These are phyloP conservation scores for Rhododendron ovatum DNA, from an alignment of 148 eudicot species.

Conservation along the genomic window DNA sequence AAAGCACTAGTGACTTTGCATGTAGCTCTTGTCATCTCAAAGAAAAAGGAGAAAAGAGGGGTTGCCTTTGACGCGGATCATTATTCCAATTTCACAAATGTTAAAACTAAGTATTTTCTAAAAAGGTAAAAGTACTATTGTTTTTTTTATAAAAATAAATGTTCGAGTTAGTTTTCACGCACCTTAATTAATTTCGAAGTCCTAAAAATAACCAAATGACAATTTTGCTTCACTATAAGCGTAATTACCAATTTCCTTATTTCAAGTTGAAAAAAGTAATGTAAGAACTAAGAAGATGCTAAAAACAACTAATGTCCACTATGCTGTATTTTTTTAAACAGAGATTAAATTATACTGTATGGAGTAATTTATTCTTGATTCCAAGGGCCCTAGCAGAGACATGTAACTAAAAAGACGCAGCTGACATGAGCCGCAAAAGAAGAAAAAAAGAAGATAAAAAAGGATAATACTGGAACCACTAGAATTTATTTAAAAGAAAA, in stretches of 20 bases:
- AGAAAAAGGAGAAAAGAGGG: neutral
- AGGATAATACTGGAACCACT: neutral
- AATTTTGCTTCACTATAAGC: neutral
- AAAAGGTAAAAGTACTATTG: too few species aligned
- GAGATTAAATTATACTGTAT: too few species aligned
- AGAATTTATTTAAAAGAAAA: neutral
- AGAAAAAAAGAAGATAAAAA: neutral
- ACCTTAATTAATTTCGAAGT: too few species aligned
- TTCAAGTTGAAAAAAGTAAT: too few species aligned
- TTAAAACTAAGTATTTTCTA: too few species aligned
- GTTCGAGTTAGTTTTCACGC: accelerated
- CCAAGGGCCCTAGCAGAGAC: too few species aligned
- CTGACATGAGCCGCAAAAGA: neutral
- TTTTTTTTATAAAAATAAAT: too few species aligned
- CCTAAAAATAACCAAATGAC: neutral
- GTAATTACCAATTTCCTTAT: too few species aligned
- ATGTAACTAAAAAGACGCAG: neutral
- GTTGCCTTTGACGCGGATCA: neutral
- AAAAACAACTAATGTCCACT: too few species aligned
- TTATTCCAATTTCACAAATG: neutral
- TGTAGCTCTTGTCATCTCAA: neutral
- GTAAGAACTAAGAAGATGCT: too few species aligned
- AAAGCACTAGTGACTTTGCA: neutral
- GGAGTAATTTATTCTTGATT: too few species aligned
- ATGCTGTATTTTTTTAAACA: too few species aligned